A percentile compares a stretch with the other conserved stretches of the same genome.
Evolutionary conservation across 2,329 filamentous ascomycete species (phyloP).

Genomic region (Helicocarpus griseus): DNA sequence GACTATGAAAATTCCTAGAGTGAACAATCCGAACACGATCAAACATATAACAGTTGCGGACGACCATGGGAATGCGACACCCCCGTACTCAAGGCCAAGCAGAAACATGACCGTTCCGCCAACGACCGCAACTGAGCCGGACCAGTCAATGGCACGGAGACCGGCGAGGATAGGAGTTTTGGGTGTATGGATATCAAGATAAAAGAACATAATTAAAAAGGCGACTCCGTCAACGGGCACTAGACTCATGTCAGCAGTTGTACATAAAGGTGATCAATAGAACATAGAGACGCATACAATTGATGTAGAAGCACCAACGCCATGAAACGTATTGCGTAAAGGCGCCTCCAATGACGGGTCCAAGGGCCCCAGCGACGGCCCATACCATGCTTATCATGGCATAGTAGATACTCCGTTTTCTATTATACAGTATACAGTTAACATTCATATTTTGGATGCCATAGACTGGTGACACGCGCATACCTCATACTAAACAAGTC

Average conservation of each 20-base stretch:
- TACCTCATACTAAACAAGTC: constrained; percentile 54
- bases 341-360: constrained; percentile 52
- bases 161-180: constrained; percentile 49
- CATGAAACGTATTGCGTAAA: constrained; percentile 51
- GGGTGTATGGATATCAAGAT: constrained; percentile 51
- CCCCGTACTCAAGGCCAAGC: constrained; percentile 75
- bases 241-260: constrained; percentile 10
- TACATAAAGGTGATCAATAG: constrained; percentile 20
- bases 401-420: constrained; percentile 50
- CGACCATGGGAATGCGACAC: constrained; percentile 62
- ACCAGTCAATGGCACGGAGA: constrained; percentile 53
- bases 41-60: constrained; percentile 67
- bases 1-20: constrained; percentile 55
- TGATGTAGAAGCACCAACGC: constrained; percentile 54
- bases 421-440: constrained; percentile 8
- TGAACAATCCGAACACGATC: constrained; percentile 60
- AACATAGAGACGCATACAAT: constrained; percentile 26
- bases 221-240: constrained; percentile 52
- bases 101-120: constrained; percentile 77
- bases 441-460: not conserved
- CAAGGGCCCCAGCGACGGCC: constrained; percentile 51
- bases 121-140: constrained; percentile 53
- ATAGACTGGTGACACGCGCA: not conserved
- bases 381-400: constrained; percentile 53
- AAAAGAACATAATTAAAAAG: constrained; percentile 48